phyloP scores from a whole-genome alignment of 2,329 filamentous ascomycete genomes.

The Claviceps spartinae region DNA sequence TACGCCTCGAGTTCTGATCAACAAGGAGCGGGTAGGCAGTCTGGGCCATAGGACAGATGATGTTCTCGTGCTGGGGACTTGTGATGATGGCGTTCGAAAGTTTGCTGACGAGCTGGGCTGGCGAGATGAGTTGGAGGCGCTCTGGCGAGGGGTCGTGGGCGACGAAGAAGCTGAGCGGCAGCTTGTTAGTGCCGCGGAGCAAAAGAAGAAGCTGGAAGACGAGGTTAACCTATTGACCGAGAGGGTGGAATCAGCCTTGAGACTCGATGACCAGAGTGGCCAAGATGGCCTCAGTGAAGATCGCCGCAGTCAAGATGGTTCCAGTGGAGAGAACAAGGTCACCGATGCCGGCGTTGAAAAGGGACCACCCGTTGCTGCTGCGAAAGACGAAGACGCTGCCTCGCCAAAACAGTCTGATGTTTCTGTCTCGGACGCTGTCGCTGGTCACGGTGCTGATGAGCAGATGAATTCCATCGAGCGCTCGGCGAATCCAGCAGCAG shows the following conservation, averaged over 20 bases:
- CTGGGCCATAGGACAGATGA: constrained; percentile 71
- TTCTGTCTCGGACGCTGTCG: not conserved
- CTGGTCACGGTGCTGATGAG: not conserved
- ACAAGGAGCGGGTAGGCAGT: constrained; percentile 68
- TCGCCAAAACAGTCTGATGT: not conserved
- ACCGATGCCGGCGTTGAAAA: too few species aligned
- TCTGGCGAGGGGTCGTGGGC: constrained; percentile 60
- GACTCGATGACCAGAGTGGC: constrained; percentile 15
- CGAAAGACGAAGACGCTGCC: not conserved
- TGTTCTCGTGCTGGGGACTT: constrained; percentile 69
- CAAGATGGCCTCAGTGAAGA: not conserved
- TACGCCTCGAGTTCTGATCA: constrained; percentile 72
- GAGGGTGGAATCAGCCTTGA: constrained; percentile 21
- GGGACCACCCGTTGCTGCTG: too few species aligned
- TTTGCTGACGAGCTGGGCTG: constrained; percentile 74
- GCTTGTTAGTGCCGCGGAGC: constrained; percentile 18
- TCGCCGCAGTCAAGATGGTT: too few species aligned
- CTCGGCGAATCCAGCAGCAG: not conserved
- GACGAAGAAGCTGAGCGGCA: constrained; percentile 41
- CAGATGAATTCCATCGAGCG: not conserved
- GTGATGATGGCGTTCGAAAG: constrained; percentile 66
- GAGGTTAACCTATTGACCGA: constrained; percentile 28
- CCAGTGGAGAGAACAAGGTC: too few species aligned
- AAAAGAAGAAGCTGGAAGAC: constrained; percentile 24
- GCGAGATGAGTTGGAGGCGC: constrained; percentile 63